Evolutionary conservation across 2,329 filamentous ascomycete species (phyloP), one percentile per base, ranked within the genome.

Genomic region (Aquanectria penicillioides): DNA sequence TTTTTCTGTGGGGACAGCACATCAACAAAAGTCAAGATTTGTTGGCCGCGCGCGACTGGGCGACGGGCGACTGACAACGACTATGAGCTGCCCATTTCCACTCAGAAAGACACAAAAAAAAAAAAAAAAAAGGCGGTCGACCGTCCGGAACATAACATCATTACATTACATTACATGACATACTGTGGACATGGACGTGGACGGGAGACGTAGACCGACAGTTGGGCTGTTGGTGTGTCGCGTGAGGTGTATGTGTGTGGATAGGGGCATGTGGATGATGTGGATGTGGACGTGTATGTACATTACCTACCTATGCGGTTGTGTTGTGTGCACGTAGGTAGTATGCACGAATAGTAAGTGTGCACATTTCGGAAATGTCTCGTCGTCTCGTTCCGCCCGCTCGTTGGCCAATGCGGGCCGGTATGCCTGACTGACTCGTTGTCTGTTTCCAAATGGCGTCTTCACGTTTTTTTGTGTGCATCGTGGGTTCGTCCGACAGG

Each of bases 1-100:
- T 25, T 46, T 40, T 47, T 38, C 38, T 20, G 25, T 50, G 53
- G 53, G 40, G 53, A 50, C 46, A 50, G 23, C 53, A 33, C 46
- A 57, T 57, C 51, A 33, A 38, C 33, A 40, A n/a, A 18, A 29
- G 12, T 10, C n/a, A 18, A 9, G 12, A 6, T 10, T 34, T 48
- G 44, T 17, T 26, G 20, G 44, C 20, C 31, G 33, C 31, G 13
- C n/a, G n/a, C n/a, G n/a, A n/a, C n/a, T n/a, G n/a, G n/a, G n/a
- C n/a, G n/a, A n/a, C n/a, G n/a, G n/a, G n/a, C n/a, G n/a, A n/a
- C n/a, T n/a, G n/a, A n/a, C n/a, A n/a, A n/a, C n/a, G n/a, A n/a
- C n/a, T n/a, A n/a, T n/a, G n/a, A 23, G 44, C 31, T 51, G 44
- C 20, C 37, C 25, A 13, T 25, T 31, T 37, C 34, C 23, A 25